Evolutionary conservation across 768 basidiomycete species (phyloP), one percentile per base, ranked within the genome.

Genomic region (Tulasnella sp.): DNA sequence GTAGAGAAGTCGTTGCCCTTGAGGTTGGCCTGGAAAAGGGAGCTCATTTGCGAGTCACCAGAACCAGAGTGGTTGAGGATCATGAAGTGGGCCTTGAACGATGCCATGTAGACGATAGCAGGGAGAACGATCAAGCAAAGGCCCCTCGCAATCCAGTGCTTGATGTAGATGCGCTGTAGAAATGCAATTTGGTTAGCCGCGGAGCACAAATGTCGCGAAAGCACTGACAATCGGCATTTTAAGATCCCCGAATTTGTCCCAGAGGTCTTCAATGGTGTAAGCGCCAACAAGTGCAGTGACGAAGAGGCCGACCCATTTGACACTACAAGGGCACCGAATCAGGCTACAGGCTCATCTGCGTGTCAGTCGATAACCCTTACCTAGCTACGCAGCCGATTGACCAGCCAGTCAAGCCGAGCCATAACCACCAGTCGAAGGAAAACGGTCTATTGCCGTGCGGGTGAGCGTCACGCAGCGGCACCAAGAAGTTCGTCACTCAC

Each of bases 1-100:
- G 88, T 87, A n/a, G 91, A 86, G 86, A 98, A 99, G 85, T 98
- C 96, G 84, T 98, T 99, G 22, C 98, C 98, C 46, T 91, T 89
- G 2, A 99, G 90, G 83, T 98, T 96, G 37, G 98, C 97, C 86
- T 99, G 98, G 90, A 99, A 99, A 28, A 99, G 89, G 11, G 96
- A 98, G 85, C 94, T 96, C 97, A 99, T 99, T 85, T 99, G 97
- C 1, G 97, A 94, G 84, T 99, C 97, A 22, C 97, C 98, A 31
- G 98, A 95, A 54, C 97, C 97, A 20, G 95, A 93, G 82, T 96
- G 95, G 85, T 95, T 97, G 76, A 99, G 88, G 82, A 99, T 90
- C 85, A 98, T 85, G 88, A 99, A 99, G 86, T 99, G 98, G 28
- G 98, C 88, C 86, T 99, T 98, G 92, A 99, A 99, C 31, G 92